Conservation (phyloP, 2,329 filamentous ascomycete genomes). For the Xylaria sp. region DNA sequence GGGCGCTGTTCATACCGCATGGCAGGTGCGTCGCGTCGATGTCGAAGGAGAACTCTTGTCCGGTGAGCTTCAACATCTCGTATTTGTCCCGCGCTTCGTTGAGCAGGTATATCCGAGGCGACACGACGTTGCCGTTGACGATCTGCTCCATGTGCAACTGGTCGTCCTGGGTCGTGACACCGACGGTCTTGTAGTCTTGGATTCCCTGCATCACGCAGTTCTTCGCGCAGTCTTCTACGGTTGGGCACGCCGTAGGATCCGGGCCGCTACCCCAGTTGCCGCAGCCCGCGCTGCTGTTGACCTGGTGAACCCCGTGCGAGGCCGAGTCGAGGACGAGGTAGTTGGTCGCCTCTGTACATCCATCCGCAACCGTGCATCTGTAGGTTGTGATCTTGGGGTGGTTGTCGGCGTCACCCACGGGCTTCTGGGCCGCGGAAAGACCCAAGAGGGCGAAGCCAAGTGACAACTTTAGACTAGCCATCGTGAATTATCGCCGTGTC, state of each 20-base stretch:
- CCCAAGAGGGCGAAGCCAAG: slow-evolving; percentile 39
- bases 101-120: slow-evolving; percentile 63
- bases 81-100: slow-evolving; percentile 60
- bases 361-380: slow-evolving; percentile 55
- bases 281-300: slow-evolving; percentile 42
- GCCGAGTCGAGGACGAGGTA: slow-evolving; percentile 56
- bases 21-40: slow-evolving; percentile 66
- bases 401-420: slow-evolving; percentile 46
- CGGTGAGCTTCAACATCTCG: slow-evolving; percentile 63
- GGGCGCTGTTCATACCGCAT: slow-evolving; percentile 66
- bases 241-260: slow-evolving; percentile 53
- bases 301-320: slow-evolving; percentile 51
- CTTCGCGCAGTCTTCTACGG: slow-evolving; percentile 54
- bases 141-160: slow-evolving; percentile 48
- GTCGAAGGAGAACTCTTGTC: slow-evolving; percentile 67
- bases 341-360: slow-evolving; percentile 54
- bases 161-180: slow-evolving; percentile 40
- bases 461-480: slow-evolving; percentile 36
- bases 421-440: slow-evolving; percentile 44
- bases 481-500: slow-evolving; percentile 17
- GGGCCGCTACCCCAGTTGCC: slow-evolving; percentile 42
- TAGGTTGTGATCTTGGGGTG: slow-evolving; percentile 56
- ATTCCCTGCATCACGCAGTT: slow-evolving; percentile 61
- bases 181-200: slow-evolving; percentile 48
- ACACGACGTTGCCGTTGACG: slow-evolving; percentile 40